phyloP scores from a whole-genome alignment of 2,329 filamentous ascomycete species.

The Claviceps sp. region DNA sequence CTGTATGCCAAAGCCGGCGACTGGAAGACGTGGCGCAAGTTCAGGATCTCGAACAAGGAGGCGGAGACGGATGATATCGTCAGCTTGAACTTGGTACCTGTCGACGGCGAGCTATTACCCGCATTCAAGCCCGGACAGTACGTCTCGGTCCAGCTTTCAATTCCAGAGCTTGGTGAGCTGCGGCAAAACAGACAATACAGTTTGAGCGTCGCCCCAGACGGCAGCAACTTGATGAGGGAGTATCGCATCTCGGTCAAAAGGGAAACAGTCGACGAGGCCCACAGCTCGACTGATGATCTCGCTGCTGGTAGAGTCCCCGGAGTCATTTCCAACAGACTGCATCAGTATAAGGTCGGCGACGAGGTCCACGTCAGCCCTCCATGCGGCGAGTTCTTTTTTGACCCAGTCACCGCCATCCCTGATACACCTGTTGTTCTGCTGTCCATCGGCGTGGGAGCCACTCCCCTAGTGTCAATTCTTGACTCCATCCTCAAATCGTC shows the following conservation, averaged over 20 bases:
- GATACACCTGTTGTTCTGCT: constrained; percentile 49
- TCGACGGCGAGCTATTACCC: constrained; percentile 42
- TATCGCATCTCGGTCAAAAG: constrained; percentile 70
- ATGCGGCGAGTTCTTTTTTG: constrained; percentile 48
- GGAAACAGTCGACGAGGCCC: constrained; percentile 20
- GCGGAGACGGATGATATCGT: constrained; percentile 47
- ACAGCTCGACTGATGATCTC: constrained; percentile 18
- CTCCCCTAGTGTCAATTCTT: constrained; percentile 52
- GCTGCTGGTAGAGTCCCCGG: constrained; percentile 26
- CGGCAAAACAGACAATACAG: constrained; percentile 65
- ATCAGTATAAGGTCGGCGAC: constrained; percentile 36
- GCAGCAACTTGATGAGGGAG: constrained; percentile 34
- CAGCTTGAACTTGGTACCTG: constrained; percentile 56
- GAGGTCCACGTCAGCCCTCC: constrained; percentile 42
- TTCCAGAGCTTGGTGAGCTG: constrained; percentile 45
- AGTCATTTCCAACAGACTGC: constrained; percentile 39
- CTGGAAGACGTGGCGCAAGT: constrained; percentile 37
- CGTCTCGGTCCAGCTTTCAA: constrained; percentile 48
- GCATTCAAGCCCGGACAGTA: constrained; percentile 59
- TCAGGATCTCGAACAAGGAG: constrained; percentile 46
- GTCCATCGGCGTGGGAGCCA: constrained; percentile 55
- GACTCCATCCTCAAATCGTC: constrained; percentile 31
- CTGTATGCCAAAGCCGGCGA: constrained; percentile 40
- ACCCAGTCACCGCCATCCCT: constrained; percentile 26
- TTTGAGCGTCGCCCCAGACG: constrained; percentile 43